These are phyloP conservation scores for Micractinium conductrix DNA, from an alignment of 139 green algal genomes.

Conservation along the genomic window DNA sequence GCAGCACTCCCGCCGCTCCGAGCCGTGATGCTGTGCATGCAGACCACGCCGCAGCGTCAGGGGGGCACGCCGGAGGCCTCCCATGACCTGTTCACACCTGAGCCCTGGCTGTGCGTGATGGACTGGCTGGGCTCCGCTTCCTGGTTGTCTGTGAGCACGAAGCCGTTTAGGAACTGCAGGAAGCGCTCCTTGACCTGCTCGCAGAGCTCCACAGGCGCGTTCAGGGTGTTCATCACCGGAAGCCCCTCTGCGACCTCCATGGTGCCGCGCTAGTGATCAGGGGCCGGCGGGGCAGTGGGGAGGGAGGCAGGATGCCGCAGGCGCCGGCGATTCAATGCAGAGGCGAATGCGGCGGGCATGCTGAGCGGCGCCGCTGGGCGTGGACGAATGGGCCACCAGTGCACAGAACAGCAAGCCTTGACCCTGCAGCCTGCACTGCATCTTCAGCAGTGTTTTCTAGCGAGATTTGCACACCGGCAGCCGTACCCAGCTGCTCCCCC, in stretches of 20 bases:
- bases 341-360: not conserved
- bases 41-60: too few species aligned
- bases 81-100: conserved; percentile 13
- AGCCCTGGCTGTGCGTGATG: conserved; percentile 22
- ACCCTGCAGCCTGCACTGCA: too few species aligned
- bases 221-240: conserved; percentile 35
- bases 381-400: too few species aligned
- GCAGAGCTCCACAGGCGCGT: conserved; percentile 38
- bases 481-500: too few species aligned
- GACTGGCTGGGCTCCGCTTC: conserved; percentile 31
- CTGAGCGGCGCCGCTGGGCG: not conserved
- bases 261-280: not conserved
- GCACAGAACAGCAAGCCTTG: too few species aligned
- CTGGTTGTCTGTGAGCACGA: conserved; percentile 9
- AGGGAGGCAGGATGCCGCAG: not conserved
- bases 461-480: too few species aligned
- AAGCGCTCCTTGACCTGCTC: conserved; percentile 29
- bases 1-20: not conserved
- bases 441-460: too few species aligned
- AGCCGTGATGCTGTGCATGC: not conserved
- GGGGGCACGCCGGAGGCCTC: not conserved
- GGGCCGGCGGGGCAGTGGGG: not conserved
- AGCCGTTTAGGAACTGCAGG: conserved; percentile 44
- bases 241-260: conserved; percentile 18
- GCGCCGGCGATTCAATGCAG: not conserved